These are phyloP conservation scores for Cercospora sesami DNA, from an alignment of 2,329 filamentous ascomycete genomes.

Conservation along the genomic window DNA sequence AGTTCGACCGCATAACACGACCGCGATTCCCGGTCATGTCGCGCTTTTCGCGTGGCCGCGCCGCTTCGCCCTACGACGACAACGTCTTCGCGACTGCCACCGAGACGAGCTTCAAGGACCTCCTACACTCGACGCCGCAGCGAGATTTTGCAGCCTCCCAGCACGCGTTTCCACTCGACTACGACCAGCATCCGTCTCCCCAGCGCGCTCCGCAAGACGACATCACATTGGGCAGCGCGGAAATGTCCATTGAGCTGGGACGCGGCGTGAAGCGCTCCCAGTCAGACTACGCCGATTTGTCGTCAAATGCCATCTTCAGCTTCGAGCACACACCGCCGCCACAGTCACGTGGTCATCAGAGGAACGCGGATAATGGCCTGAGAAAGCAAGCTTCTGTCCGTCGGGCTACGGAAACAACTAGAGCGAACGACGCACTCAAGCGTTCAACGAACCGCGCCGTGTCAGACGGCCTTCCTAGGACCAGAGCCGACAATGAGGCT, in stretches of 20 bases:
- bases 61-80: conserved; percentile 19
- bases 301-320: conserved; percentile 52
- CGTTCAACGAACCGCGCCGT: conserved; percentile 46
- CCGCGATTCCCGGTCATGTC: conserved; percentile 8
- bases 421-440: conserved; percentile 38
- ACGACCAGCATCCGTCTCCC: conserved; percentile 26
- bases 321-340: conserved; percentile 50
- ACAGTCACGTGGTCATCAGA: conserved; percentile 30
- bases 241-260: conserved; percentile 59
- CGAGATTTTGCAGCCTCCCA: conserved; percentile 3
- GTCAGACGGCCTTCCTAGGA: conserved; percentile 58
- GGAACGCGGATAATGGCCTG: conserved; percentile 42
- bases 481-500: conserved; percentile 55
- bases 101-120: conserved; percentile 26
- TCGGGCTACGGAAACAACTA: conserved; percentile 45
- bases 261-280: conserved; percentile 49
- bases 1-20: neutral
- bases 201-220: conserved; percentile 17
- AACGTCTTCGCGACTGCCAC: conserved; percentile 26
- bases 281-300: conserved; percentile 49
- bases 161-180: conserved; percentile 23
- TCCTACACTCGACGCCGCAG: conserved; percentile 30
- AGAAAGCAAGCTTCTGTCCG: conserved; percentile 50
- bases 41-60: conserved; percentile 16
- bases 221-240: conserved; percentile 41